Percentiles rank a stretch among this genome's conserved stretches.
Evolutionary conservation across 306 rosid genomes (phyloP).

Genomic region (barrel medic (Medicago truncatula)): MtrunA17r5.0-ANR NC_053046.1:12725001-12725500

Average conservation of each 20-base stretch:
- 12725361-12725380: too few species aligned
- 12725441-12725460: background rate
- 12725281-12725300: too few species aligned
- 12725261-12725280: background rate
- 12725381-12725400: too few species aligned
- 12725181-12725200: background rate
- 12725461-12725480: background rate
- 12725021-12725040: background rate
- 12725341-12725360: too few species aligned
- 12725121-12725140: constrained; percentile 15
- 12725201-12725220: background rate
- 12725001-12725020: background rate
- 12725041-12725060: background rate
- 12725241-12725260: background rate
- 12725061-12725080: constrained; percentile 5
- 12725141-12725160: background rate
- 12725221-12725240: background rate
- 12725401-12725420: too few species aligned
- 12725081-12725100: background rate
- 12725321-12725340: too few species aligned
- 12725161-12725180: constrained; percentile 1
- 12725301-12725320: too few species aligned
- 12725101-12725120: background rate
- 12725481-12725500: constrained; percentile 39
- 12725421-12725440: background rate